phyloP scores from a whole-genome alignment of 1,284 basidiomycete genomes.

The Ganoderma sinense region DNA sequence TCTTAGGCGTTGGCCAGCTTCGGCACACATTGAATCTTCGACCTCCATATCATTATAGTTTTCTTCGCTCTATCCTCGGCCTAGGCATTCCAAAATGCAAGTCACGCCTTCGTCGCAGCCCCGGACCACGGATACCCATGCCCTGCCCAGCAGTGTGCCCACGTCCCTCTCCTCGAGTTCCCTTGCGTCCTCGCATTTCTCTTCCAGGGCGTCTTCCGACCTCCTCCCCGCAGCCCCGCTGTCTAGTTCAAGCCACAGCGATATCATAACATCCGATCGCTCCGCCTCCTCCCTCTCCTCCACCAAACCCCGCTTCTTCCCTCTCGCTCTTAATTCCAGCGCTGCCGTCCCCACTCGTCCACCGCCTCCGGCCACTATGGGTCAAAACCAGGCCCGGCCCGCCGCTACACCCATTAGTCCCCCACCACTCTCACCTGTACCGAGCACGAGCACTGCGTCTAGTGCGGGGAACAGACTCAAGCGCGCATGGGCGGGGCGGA shows the following conservation, averaged over 20 bases:
- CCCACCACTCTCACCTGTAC: constrained; percentile 34
- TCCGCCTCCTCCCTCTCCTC: constrained; percentile 43
- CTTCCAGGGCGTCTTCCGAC: constrained; percentile 43
- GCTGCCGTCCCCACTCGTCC: constrained; percentile 30
- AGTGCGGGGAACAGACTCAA: constrained; percentile 62
- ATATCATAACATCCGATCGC: constrained; percentile 52
- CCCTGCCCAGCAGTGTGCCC: constrained; percentile 43
- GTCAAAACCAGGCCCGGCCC: constrained; percentile 35
- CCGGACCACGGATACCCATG: constrained; percentile 41
- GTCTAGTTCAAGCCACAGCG: constrained; percentile 48
- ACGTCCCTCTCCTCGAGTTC: constrained; percentile 48
- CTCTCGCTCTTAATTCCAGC: constrained; percentile 42
- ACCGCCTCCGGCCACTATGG: constrained; percentile 35
- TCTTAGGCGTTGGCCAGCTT: constrained; percentile 31
- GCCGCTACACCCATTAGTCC: constrained; percentile 23
- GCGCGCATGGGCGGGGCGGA: constrained; percentile 66
- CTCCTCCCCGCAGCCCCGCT: constrained; percentile 45
- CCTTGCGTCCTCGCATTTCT: constrained; percentile 51
- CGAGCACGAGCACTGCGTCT: constrained; percentile 47
- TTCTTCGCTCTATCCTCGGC: constrained; percentile 32
- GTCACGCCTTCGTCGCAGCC: constrained; percentile 31
- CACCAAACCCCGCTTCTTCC: constrained; percentile 47
- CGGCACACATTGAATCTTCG: constrained; percentile 28
- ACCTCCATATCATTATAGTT: constrained; percentile 35
- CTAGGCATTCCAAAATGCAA: constrained; percentile 33